Evolutionary conservation across 2,329 filamentous ascomycete genomes (phyloP).

Genomic region (Scedosporium boydii): DNA sequence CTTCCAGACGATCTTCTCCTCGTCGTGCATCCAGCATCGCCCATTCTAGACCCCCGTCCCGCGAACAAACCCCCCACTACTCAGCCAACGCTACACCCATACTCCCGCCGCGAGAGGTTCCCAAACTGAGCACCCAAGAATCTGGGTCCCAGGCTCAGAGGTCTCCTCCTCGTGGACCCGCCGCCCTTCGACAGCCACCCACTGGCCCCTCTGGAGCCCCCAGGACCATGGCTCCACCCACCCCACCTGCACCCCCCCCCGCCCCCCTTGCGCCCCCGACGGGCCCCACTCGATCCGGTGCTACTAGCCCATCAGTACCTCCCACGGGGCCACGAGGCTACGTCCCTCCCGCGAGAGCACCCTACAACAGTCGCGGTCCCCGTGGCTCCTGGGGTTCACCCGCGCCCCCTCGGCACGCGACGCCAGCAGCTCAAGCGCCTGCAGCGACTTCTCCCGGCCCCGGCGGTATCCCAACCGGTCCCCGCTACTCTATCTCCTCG

Average conservation of each 20-base stretch:
- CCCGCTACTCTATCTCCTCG: slow-evolving; percentile 25
- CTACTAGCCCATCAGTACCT: slow-evolving; percentile 34
- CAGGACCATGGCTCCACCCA: slow-evolving; percentile 3
- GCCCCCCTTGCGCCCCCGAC: neutral
- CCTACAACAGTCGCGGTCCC: slow-evolving; percentile 33
- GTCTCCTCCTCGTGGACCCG: slow-evolving; percentile 47
- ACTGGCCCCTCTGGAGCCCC: slow-evolving; percentile 25
- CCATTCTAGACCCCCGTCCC: slow-evolving; percentile 37
- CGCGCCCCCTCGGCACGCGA: slow-evolving; percentile 15
- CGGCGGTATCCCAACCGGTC: slow-evolving; percentile 38
- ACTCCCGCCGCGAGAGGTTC: slow-evolving; percentile 3
- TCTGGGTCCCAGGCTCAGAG: slow-evolving; percentile 19
- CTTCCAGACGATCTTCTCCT: slow-evolving; percentile 44
- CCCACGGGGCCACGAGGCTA: slow-evolving; percentile 48
- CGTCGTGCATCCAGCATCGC: slow-evolving; percentile 34
- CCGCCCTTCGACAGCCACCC: slow-evolving; percentile 41
- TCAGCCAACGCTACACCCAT: neutral
- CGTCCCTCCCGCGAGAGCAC: slow-evolving; percentile 32
- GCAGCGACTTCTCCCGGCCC: slow-evolving; percentile 28
- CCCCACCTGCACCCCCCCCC: neutral
- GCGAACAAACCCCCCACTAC: slow-evolving; percentile 27
- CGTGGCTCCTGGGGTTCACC: slow-evolving; percentile 32
- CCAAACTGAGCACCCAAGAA: slow-evolving; percentile 18
- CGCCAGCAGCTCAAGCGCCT: slow-evolving; percentile 11
- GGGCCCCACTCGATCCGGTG: slow-evolving; percentile 1